Evolutionary conservation across 441 rosid genomes (phyloP).

Genomic region (Erodium texanum): DNA sequence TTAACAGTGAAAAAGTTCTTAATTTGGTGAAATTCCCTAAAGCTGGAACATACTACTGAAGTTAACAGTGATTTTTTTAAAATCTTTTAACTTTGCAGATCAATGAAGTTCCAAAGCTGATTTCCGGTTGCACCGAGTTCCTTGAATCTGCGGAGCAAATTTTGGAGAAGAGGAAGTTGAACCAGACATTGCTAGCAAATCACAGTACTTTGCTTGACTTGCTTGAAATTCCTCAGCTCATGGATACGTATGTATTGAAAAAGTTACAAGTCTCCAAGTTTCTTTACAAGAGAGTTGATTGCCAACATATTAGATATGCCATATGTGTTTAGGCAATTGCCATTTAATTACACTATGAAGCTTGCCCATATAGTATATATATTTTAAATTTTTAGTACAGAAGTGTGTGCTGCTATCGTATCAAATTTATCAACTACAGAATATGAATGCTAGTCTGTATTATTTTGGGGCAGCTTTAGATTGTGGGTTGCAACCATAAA

Average conservation of each 20-base stretch:
- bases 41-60: background rate
- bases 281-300: constrained; percentile 9
- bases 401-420: background rate
- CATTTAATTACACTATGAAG: background rate
- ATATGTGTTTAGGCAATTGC: background rate
- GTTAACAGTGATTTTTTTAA: constrained; percentile 1
- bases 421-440: background rate
- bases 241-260: constrained; percentile 76
- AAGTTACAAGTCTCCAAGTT: background rate
- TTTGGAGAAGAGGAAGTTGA: constrained; percentile 89
- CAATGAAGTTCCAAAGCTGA: constrained; percentile 61
- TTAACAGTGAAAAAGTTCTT: too few relatives aligned
- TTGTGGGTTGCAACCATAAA: background rate
- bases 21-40: background rate
- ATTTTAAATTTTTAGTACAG: background rate
- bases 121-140: constrained; percentile 82
- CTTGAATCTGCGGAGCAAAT: constrained; percentile 73
- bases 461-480: background rate
- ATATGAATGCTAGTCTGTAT: background rate
- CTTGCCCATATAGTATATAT: background rate
- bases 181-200: constrained; percentile 72
- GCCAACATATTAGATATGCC: background rate
- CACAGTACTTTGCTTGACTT: constrained; percentile 89
- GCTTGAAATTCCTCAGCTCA: constrained; percentile 98
- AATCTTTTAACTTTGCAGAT: constrained; percentile 40